Conservation (phyloP, 73 alveolate species). For the Uronychia binucleata region DNA sequence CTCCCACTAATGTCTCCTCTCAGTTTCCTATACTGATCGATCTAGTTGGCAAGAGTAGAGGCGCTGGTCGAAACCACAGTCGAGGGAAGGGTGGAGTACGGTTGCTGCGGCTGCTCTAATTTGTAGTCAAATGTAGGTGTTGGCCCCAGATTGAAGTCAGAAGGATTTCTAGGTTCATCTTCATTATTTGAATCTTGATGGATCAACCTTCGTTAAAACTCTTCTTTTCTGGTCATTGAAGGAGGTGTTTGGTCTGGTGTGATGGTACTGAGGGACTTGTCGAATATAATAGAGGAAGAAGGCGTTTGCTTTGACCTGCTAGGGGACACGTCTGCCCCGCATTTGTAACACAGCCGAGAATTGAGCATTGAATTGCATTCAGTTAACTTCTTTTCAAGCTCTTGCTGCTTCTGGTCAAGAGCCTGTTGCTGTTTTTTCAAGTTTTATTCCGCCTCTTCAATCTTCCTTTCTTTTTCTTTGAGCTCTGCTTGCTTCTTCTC, state of each 20-base stretch:
- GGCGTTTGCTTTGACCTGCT: not conserved
- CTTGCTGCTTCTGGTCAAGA: not conserved
- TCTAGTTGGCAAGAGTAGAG: not conserved
- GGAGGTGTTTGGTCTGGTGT: not conserved
- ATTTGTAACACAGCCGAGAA: not conserved
- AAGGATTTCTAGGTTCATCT: not conserved
- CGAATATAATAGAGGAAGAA: not conserved
- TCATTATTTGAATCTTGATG: not conserved
- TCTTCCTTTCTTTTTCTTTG: conserved; percentile 58
- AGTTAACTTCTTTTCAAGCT: not conserved
- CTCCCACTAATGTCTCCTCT: not conserved
- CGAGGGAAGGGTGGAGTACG: not conserved
- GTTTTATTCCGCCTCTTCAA: conserved; percentile 62
- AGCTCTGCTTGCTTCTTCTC: conserved; percentile 57
- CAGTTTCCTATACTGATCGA: not conserved
- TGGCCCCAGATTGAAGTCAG: not conserved
- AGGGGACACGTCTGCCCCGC: not conserved
- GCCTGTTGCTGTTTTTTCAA: conserved; percentile 74
- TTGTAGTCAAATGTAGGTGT: not conserved
- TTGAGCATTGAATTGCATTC: not conserved
- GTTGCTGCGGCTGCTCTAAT: not conserved
- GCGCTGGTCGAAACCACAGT: not conserved
- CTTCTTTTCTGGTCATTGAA: not conserved
- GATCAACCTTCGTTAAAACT: not conserved
- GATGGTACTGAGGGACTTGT: not conserved